Evolutionary conservation across 2,329 filamentous ascomycete species (phyloP).

Genomic region (Colletotrichum musae): DNA sequence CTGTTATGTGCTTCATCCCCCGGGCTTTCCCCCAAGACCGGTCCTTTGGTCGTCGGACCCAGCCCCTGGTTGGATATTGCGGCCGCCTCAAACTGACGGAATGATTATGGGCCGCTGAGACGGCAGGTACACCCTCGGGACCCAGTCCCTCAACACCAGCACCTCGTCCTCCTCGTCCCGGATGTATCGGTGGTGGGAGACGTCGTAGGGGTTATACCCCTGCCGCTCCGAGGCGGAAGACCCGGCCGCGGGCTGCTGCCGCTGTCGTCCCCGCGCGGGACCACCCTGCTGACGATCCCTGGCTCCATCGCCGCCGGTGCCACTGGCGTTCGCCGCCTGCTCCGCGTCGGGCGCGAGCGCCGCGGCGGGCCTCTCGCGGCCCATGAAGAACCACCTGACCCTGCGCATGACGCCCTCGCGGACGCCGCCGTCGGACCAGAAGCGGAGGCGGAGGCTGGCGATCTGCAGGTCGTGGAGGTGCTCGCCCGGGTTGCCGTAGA

Average conservation of each 20-base stretch:
- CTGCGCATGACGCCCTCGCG: conserved; percentile 1
- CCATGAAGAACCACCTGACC: conserved; percentile 11
- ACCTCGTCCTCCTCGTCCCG: background rate
- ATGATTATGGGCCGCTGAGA: too few relatives aligned
- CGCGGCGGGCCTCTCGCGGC: conserved; percentile 1
- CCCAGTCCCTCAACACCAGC: background rate
- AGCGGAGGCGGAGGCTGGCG: conserved; percentile 1
- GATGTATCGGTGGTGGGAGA: background rate
- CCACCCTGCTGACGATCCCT: background rate
- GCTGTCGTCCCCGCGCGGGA: background rate
- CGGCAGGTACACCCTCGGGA: background rate
- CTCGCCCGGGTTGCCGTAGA: conserved; percentile 15
- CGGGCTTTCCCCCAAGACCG: too few relatives aligned
- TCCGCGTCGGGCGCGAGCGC: conserved; percentile 1
- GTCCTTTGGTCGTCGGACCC: too few relatives aligned
- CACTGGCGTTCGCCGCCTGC: background rate
- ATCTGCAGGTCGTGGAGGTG: conserved; percentile 18
- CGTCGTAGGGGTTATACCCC: background rate
- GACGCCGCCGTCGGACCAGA: conserved; percentile 14
- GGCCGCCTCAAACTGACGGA: too few relatives aligned
- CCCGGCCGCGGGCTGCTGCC: background rate
- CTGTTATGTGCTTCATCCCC: too few relatives aligned
- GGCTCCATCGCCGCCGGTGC: background rate
- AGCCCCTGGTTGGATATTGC: too few relatives aligned
- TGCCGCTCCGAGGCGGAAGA: background rate